phyloP scores from a whole-genome alignment of 2,329 filamentous ascomycete genomes.

The Alternaria ethzedia region DNA sequence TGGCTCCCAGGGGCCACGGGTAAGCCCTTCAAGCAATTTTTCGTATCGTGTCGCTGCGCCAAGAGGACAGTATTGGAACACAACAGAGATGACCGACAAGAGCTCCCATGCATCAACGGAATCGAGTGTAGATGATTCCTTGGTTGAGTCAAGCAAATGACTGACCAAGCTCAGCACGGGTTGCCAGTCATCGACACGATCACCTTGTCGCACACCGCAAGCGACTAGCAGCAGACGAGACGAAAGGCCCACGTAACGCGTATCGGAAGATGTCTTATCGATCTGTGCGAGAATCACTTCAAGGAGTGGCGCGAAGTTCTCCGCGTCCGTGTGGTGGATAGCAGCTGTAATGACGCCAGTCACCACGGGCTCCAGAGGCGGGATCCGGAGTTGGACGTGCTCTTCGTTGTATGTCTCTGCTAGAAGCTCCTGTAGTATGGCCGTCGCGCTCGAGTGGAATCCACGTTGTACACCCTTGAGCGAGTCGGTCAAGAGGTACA shows the following conservation, averaged over 20 bases:
- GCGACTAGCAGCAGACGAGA: constrained; percentile 68
- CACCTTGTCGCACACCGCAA: constrained; percentile 81
- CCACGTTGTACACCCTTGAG: constrained; percentile 66
- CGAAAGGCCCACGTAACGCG: constrained; percentile 29
- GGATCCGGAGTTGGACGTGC: constrained; percentile 52
- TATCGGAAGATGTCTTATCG: constrained; percentile 54
- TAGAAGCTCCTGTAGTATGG: constrained; percentile 61
- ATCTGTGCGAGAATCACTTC: constrained; percentile 59
- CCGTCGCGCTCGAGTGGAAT: constrained; percentile 63
- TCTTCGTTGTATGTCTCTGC: constrained; percentile 33
- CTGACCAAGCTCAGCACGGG: constrained; percentile 59
- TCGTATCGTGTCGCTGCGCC: constrained; percentile 77
- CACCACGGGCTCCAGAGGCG: constrained; percentile 65
- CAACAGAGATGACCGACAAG: constrained; percentile 63
- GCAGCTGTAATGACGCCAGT: constrained; percentile 79
- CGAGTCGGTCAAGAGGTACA: constrained; percentile 90
- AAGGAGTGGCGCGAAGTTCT: constrained; percentile 74
- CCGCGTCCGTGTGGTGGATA: constrained; percentile 78
- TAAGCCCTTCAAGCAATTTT: constrained; percentile 68
- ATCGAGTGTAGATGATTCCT: constrained; percentile 46
- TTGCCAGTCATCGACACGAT: constrained; percentile 75
- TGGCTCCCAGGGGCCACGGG: constrained; percentile 67
- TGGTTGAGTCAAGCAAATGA: constrained; percentile 35
- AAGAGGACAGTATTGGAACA: constrained; percentile 78
- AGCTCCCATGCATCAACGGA: constrained; percentile 39